Evolutionary conservation across 1,139 yeast species (phyloP).

Genomic region (Geotrichum australiense): DNA sequence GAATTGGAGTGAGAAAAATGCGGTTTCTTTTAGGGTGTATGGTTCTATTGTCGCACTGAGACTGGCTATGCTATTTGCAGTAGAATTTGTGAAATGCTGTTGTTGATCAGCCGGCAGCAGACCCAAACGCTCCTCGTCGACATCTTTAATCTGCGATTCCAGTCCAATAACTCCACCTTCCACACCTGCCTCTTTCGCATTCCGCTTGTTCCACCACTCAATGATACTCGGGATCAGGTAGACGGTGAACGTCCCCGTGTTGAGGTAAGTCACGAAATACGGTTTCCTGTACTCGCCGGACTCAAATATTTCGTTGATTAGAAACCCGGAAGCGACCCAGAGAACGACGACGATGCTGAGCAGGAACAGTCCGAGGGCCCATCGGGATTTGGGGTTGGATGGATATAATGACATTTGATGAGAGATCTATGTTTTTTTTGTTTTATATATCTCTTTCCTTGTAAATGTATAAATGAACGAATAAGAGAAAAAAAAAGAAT

Average conservation of each 20-base stretch:
- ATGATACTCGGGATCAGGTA: slow-evolving; percentile 56
- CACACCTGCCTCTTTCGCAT: slow-evolving; percentile 2
- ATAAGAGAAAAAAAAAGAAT: not conserved
- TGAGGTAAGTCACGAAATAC: slow-evolving; percentile 84
- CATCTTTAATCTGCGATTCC: not conserved
- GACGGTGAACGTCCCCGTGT: slow-evolving; percentile 75
- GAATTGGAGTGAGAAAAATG: slow-evolving; percentile 66
- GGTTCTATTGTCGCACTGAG: no score
- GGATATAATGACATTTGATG: no score
- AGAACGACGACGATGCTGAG: slow-evolving; percentile 67
- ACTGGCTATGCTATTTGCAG: not conserved
- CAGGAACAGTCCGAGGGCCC: slow-evolving; percentile 73
- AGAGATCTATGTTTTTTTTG: not conserved
- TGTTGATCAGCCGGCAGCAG: slow-evolving; percentile 5
- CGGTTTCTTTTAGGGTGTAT: slow-evolving; percentile 32
- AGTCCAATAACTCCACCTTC: not conserved
- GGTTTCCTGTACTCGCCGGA: slow-evolving; percentile 74
- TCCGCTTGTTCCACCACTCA: not conserved
- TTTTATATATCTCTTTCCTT: not conserved
- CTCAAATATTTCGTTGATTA: slow-evolving; percentile 40
- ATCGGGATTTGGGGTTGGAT: slow-evolving; percentile 28
- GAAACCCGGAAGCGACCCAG: slow-evolving; percentile 83
- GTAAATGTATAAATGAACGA: not conserved
- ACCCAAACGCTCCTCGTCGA: slow-evolving; percentile 12
- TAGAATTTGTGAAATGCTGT: not conserved